Percentiles rank a stretch among this genome's conserved stretches.
These are phyloP conservation scores for Canavalia gladiata DNA, from an alignment of 306 rosid genomes.

Conservation along the genomic window DNA sequence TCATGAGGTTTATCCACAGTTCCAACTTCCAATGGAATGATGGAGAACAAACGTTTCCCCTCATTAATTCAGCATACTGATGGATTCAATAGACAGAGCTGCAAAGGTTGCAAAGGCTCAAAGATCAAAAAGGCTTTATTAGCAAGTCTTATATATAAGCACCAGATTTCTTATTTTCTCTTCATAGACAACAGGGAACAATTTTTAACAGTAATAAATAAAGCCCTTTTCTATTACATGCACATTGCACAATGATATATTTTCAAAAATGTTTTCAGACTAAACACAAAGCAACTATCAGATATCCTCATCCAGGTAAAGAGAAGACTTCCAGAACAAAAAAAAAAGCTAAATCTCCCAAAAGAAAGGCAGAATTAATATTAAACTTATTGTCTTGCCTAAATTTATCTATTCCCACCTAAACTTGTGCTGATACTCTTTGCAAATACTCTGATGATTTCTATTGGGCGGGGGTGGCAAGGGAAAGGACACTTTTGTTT, in stretches of 20 bases:
- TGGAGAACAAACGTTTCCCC: conserved; percentile 14
- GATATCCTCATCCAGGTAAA: background rate
- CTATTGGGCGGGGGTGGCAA: too few species aligned
- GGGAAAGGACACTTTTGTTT: too few species aligned
- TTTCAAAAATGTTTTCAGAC: background rate
- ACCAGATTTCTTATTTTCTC: background rate
- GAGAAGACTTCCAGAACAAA: background rate
- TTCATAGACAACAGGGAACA: background rate
- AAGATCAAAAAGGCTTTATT: background rate
- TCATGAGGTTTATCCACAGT: conserved; percentile 3
- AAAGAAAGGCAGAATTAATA: background rate
- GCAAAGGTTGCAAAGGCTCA: conserved; percentile 1
- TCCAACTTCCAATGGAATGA: conserved; percentile 37
- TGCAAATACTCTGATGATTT: too few species aligned
- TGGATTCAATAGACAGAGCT: background rate
- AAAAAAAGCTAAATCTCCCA: background rate
- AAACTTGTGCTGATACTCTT: too few species aligned
- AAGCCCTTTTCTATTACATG: background rate
- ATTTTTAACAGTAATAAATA: background rate
- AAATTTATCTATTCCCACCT: too few species aligned
- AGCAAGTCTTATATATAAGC: background rate
- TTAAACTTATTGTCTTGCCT: too few species aligned
- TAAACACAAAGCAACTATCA: conserved; percentile 5
- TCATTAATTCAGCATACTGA: conserved; percentile 21
- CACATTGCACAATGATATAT: background rate